These are phyloP conservation scores for Polytrichum commune DNA, from an alignment of 225 moss, liverwort and hornwort species.

Conservation along the genomic window DNA sequence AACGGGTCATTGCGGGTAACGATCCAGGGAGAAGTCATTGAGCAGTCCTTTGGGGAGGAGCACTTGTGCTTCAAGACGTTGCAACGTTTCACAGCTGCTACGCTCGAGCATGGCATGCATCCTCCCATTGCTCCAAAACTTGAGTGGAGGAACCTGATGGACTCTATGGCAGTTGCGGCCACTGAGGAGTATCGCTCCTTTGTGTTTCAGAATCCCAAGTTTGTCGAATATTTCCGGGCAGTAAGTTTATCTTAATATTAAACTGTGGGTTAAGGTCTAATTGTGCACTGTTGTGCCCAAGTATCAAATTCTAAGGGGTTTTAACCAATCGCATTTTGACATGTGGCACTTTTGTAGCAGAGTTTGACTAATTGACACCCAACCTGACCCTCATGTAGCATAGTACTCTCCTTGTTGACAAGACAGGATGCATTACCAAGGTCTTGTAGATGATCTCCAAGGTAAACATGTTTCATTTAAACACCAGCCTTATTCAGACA, in stretches of 20 bases:
- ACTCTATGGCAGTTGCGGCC: conserved; percentile 63
- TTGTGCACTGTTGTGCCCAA: too few relatives aligned
- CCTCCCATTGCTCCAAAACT: conserved; percentile 82
- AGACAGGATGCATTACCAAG: too few relatives aligned
- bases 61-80: conserved; percentile 92
- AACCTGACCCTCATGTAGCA: too few relatives aligned
- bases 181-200: conserved; percentile 81
- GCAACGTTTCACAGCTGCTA: conserved; percentile 96
- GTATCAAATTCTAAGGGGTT: too few relatives aligned
- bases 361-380: too few relatives aligned
- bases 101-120: conserved; percentile 93
- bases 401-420: too few relatives aligned
- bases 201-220: conserved; percentile 78
- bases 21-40: conserved; percentile 95
- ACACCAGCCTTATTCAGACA: too few relatives aligned
- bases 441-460: too few relatives aligned
- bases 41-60: conserved; percentile 97
- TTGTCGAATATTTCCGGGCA: conserved; percentile 89
- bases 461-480: too few relatives aligned
- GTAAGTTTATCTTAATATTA: conserved; percentile 20
- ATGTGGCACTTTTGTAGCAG: too few relatives aligned
- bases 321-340: too few relatives aligned
- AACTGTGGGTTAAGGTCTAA: too few relatives aligned
- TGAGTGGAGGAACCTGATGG: conserved; percentile 89
- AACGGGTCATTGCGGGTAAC: conserved; percentile 91